Evolutionary conservation across 306 rosid species (phyloP).

Genomic region (Sophora flavescens): DNA sequence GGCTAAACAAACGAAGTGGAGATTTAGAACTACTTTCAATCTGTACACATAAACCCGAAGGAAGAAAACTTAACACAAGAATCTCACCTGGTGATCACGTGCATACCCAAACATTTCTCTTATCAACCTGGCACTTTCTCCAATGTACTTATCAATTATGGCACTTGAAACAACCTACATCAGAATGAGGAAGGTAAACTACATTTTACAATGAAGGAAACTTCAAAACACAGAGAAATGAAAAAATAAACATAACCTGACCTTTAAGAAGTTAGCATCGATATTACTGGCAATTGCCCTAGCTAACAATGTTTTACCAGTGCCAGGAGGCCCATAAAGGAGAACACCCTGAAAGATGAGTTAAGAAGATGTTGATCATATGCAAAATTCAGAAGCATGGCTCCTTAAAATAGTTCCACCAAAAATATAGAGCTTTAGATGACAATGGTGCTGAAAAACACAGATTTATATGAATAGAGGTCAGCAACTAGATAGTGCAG

Average conservation of each 20-base stretch:
- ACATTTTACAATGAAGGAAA: conserved; percentile 26
- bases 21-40: conserved; percentile 26
- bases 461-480: background rate
- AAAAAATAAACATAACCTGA: conserved; percentile 40
- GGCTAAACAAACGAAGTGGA: conserved; percentile 63
- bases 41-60: conserved; percentile 8
- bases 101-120: conserved; percentile 99
- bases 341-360: conserved; percentile 82
- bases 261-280: conserved; percentile 96
- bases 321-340: conserved; percentile 98
- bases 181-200: conserved; percentile 28
- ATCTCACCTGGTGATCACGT: conserved; percentile 93
- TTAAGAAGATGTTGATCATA: conserved; percentile 29
- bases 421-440: background rate
- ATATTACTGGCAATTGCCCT: conserved; percentile 97
- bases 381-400: conserved; percentile 29
- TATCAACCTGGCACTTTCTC: conserved; percentile 94
- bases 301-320: conserved; percentile 94
- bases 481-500: conserved; percentile 7
- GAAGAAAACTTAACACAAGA: conserved; percentile 28
- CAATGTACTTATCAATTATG: conserved; percentile 92
- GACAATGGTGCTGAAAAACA: conserved; percentile 14
- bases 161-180: conserved; percentile 95
- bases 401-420: conserved; percentile 20
- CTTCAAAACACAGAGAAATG: conserved; percentile 2